Evolutionary conservation across 352 stramenopile genomes (phyloP).

Genomic region (Phytophthora colocasiae): DNA sequence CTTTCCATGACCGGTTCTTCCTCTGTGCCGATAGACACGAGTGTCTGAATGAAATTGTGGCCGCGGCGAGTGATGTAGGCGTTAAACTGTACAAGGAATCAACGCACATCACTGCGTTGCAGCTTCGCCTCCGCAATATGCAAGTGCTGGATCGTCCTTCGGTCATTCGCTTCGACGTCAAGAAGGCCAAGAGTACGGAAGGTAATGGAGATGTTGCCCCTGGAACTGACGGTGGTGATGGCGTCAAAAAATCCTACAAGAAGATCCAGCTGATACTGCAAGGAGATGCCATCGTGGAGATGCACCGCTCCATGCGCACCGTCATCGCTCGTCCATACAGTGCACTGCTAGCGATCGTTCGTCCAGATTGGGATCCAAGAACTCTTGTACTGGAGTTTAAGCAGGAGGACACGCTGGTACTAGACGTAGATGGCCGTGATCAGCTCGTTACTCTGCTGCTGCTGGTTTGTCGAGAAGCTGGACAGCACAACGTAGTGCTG

Average conservation of each 20-base stretch:
- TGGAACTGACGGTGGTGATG: conserved; percentile 34
- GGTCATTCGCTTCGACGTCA: conserved; percentile 73
- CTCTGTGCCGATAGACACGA: conserved; percentile 63
- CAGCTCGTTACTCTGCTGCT: conserved; percentile 74
- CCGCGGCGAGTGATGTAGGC: conserved; percentile 52
- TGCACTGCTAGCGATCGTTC: conserved; percentile 58
- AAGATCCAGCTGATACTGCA: conserved; percentile 78
- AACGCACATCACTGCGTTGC: conserved; percentile 51
- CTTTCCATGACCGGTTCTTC: conserved; percentile 77
- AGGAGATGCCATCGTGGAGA: conserved; percentile 61
- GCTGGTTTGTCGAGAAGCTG: conserved; percentile 65
- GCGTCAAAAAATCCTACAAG: conserved; percentile 43
- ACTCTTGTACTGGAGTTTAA: conserved; percentile 75
- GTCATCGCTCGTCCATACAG: conserved; percentile 68
- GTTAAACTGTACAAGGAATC: conserved; percentile 47
- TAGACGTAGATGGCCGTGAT: conserved; percentile 63
- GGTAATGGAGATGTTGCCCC: conserved; percentile 25
- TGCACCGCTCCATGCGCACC: conserved; percentile 64
- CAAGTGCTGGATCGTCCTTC: conserved; percentile 64
- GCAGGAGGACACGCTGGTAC: conserved; percentile 58
- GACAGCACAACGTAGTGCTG: conserved; percentile 60
- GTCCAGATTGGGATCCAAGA: conserved; percentile 58
- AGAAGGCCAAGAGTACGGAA: conserved; percentile 38
- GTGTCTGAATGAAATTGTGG: conserved; percentile 66
- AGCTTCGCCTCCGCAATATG: conserved; percentile 66